phyloP scores from a whole-genome alignment of 345 rosid genomes.

The Eucalyptus erythrocorys region DNA sequence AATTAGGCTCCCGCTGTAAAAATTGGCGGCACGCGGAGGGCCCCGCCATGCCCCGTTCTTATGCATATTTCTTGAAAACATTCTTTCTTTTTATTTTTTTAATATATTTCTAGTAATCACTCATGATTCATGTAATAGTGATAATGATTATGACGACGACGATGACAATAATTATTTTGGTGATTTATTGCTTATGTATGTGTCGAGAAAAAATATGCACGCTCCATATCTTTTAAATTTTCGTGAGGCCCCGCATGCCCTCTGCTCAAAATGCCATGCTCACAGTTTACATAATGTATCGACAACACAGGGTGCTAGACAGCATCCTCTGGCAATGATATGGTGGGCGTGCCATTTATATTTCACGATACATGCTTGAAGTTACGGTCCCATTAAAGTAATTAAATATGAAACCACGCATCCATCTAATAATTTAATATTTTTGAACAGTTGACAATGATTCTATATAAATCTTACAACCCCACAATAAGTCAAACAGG shows the following conservation, averaged over 20 bases:
- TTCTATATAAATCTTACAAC: no score
- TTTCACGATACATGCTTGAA: no score
- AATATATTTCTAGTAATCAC: no score
- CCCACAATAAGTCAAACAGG: no score
- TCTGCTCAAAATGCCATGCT: neutral
- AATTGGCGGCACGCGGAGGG: neutral
- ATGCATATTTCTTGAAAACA: no score
- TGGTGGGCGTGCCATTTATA: neutral
- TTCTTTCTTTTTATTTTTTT: fast-evolving
- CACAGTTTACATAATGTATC: fast-evolving
- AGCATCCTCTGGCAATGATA: fast-evolving
- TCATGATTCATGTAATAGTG: no score
- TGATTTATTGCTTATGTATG: no score
- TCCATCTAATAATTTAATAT: no score
- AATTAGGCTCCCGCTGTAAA: neutral
- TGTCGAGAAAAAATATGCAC: fast-evolving
- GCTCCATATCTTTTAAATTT: neutral
- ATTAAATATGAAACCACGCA: no score
- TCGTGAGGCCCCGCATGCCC: neutral
- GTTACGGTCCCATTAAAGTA: fast-evolving
- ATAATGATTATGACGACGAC: fast-evolving
- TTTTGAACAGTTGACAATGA: fast-evolving
- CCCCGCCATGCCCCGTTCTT: neutral
- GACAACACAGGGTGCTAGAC: fast-evolving
- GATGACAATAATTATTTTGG: neutral